Base-by-base conservation (phyloP, 306 rosid genomes). In the Gynostemma pentaphyllum region DNA sequence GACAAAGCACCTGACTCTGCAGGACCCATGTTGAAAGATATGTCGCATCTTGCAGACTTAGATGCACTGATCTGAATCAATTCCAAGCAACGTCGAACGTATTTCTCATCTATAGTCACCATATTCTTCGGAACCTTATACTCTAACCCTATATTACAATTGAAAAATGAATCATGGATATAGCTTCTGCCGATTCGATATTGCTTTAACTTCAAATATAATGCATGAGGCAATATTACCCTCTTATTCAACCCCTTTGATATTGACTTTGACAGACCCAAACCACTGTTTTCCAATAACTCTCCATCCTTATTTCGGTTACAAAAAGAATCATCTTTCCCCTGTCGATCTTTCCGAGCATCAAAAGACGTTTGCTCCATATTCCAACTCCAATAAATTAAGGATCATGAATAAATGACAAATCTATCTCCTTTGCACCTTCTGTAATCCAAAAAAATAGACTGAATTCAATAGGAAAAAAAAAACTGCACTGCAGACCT, bases 51-150 rank as follows among this genome's bases (percentile, higher is more conserved):
- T 7, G 80, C 82, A 9, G 86, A 71, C 81, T 77, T 85, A 42
- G 76, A 75, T 55, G 97, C 87, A 47, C 76, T 73, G 24, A 69
- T 75, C 65, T 86, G 85, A 70, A 94, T 77, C 61, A 78, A 74
- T 72, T 87, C 94, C 30, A 94, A 69, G 82, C 94, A 94, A 45
- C 82, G 87, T 16, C 85, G 95, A 50, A 82, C 75, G 77, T 86
- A 83, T 46, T 80, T 94, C 80, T 94, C 99, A 32, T 94, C 95
- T 36, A 76, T 68, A 28, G 87, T 86, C 69, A 83, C 86, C 83
- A 94, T 66, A 72, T 75, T 85, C 81, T 81, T 94, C 7, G 95
- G 94, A 68, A 94, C 84, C 74, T 84, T 79, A 45, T 55, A 51
- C 68, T 80, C 95, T 11, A 84, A 39, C 64, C 83, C 84, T 71